Conservation (phyloP, 805 yeast genomes). For the Yamadazyma paraphyllophila region DNA sequence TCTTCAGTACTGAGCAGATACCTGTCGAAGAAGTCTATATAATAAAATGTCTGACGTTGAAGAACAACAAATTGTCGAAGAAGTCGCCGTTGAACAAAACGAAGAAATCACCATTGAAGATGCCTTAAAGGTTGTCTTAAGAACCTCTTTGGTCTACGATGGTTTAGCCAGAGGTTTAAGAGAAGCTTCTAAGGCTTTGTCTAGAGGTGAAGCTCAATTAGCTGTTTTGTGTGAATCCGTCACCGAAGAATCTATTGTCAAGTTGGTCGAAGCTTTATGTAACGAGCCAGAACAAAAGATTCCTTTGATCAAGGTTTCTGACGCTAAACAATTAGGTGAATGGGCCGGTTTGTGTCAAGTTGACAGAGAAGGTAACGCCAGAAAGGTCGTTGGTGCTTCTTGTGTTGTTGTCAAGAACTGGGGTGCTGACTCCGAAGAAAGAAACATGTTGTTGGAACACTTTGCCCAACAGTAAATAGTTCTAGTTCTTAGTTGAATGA, state of each 20-base stretch:
- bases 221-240: slow-evolving; percentile 97
- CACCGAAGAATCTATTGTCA: slow-evolving; percentile 94
- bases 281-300: slow-evolving; percentile 95
- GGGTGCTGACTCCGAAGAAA: slow-evolving; percentile 99
- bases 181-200: slow-evolving; percentile 98
- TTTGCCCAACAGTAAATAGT: slow-evolving; percentile 54
- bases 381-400: slow-evolving; percentile 99
- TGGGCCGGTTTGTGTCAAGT: slow-evolving; percentile 99
- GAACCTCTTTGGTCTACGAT: slow-evolving; percentile 97
- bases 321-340: slow-evolving; percentile 99
- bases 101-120: slow-evolving; percentile 96
- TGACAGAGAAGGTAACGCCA: slow-evolving; percentile 99
- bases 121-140: slow-evolving; percentile 95
- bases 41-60: slow-evolving; percentile 86
- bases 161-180: slow-evolving; percentile 99
- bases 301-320: slow-evolving; percentile 98
- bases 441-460: slow-evolving; percentile 93
- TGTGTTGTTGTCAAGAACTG: slow-evolving; percentile 99
- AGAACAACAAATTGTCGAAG: slow-evolving; percentile 78
- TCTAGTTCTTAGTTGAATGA: slow-evolving; percentile 4
- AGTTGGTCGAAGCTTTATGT: slow-evolving; percentile 98
- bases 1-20: slow-evolving; percentile 54
- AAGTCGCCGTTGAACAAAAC: slow-evolving; percentile 79
- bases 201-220: slow-evolving; percentile 96
- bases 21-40: slow-evolving; percentile 72